Evolutionary conservation across 352 stramenopile species (phyloP), one percentile per base, ranked within the genome.

Genomic region (Sclerospora graminicola): DNA sequence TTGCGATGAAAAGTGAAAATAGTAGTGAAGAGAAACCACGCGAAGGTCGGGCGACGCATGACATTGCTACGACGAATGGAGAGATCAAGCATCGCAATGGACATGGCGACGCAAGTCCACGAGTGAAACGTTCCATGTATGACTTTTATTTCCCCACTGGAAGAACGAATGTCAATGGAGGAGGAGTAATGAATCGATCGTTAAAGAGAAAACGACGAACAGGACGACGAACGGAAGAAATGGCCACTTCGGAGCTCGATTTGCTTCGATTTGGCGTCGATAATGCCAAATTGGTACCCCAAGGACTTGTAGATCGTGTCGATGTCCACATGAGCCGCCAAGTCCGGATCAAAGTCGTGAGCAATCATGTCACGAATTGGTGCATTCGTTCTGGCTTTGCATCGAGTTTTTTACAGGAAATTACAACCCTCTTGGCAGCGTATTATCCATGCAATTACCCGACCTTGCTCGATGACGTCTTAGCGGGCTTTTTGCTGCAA

Each of bases 371-470:
- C 1, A 57, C 60, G 9, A 83, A 89, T 28, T 93, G 82, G 82
- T 69, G 78, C 38, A 57, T 54, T 27, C 61, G 69, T 14, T 61
- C 77, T 4, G 72, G 75, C 20, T 89, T 91, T 42, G 77, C 68
- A 1, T 52, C 57, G 29, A 68, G 66, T 29, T 93, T 93, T 41
- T 21, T 86, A 6, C 56, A 76, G 15, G 80, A 91, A 46, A 46
- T 86, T 24, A 76, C 61, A 24, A 82, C 69, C 30, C 51, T 89
- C 28, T 60, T 93, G 27, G 78, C 72, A 8, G 75, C 74, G 9
- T 90, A 89, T 41, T 93, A 90, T 48, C 82, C 82, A 31, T 91
- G 77, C 46, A 69, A 58, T 33, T 85, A 93, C 45, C 56, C 82
- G 14, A 89, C 77, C 19, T 60, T 93, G 41, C 54, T 93, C 41